A percentile compares a stretch with the other conserved stretches of the same genome.
phyloP scores from a whole-genome alignment of 768 basidiomycete species.

The Podaxis mareebaensis region DNA sequence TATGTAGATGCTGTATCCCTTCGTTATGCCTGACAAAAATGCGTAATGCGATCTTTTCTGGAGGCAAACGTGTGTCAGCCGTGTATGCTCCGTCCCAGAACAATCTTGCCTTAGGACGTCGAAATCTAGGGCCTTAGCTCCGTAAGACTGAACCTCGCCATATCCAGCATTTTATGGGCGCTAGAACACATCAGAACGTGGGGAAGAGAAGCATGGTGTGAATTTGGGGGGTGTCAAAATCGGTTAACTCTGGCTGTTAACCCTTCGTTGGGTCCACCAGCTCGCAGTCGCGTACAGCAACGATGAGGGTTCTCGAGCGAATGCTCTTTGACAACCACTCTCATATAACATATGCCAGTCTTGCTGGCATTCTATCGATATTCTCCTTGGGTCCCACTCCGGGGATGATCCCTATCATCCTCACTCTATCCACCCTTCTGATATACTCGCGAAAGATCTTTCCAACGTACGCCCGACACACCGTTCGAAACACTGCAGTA shows the following conservation, averaged over 20 bases:
- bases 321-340: neutral
- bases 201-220: conserved; percentile 12
- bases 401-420: conserved; percentile 16
- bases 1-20: too few species aligned
- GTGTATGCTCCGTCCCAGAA: neutral
- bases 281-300: neutral
- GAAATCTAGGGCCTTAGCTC: neutral
- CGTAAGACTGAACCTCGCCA: neutral
- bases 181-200: neutral
- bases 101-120: neutral
- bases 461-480: conserved; percentile 20
- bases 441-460: conserved; percentile 39
- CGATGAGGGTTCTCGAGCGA: neutral
- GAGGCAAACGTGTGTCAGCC: neutral
- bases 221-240: neutral
- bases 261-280: neutral
- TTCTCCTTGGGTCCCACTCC: conserved; percentile 14
- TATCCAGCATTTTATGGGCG: too few species aligned
- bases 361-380: conserved; percentile 11
- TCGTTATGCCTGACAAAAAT: too few species aligned
- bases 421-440: conserved; percentile 35
- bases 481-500: conserved; percentile 24
- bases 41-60: too few species aligned
- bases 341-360: neutral
- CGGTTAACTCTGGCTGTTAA: neutral